Conservation (phyloP, 2,329 filamentous ascomycete genomes). For the Dryadomyces sulphureus region DNA sequence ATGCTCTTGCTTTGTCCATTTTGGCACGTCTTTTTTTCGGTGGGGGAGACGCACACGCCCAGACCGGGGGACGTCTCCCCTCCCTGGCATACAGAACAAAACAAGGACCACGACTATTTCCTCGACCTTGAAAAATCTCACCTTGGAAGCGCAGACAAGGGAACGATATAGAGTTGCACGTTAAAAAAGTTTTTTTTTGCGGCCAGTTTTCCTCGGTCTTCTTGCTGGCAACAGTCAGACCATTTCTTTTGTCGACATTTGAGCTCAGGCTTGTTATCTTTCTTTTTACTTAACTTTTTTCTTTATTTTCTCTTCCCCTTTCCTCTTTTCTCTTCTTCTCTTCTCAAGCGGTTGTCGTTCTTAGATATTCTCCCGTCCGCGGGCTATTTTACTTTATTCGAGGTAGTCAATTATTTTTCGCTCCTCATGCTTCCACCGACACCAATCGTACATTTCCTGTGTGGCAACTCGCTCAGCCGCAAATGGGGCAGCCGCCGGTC, state of each 20-base stretch:
- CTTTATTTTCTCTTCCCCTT: neutral
- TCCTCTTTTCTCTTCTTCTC: neutral
- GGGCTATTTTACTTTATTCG: too few species aligned
- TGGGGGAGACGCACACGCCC: too few species aligned
- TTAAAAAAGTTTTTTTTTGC: too few species aligned
- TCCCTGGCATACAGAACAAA: conserved; percentile 1
- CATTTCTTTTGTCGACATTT: neutral
- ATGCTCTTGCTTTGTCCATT: conserved; percentile 4
- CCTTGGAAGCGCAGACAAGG: neutral
- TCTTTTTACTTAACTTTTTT: neutral
- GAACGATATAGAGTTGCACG: neutral
- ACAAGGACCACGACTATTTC: neutral
- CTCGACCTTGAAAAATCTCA: neutral
- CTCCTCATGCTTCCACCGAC: too few species aligned
- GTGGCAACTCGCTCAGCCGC: too few species aligned
- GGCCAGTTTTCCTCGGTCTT: too few species aligned
- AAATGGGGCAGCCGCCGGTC: too few species aligned
- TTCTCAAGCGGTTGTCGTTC: too few species aligned
- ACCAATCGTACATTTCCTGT: too few species aligned
- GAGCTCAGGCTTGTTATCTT: neutral
- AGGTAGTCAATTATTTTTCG: too few species aligned
- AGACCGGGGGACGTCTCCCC: neutral
- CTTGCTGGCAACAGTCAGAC: too few species aligned
- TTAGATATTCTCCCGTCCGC: too few species aligned
- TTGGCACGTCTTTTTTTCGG: neutral